Conservation (phyloP, 495 filamentous ascomycete species). For the Tuber indicum region DNA sequence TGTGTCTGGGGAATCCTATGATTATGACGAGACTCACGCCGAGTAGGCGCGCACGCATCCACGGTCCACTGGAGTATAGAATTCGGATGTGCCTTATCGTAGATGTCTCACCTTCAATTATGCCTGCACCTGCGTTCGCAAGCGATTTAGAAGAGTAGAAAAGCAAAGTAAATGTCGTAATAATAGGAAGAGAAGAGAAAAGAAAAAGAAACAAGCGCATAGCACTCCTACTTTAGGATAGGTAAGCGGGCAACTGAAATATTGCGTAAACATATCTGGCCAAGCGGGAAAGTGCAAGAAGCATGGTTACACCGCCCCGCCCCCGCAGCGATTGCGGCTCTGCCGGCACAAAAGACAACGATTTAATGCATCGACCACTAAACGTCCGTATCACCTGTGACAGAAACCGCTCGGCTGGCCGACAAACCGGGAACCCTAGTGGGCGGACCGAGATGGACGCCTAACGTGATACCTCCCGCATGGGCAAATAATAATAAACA, state of each 20-base stretch:
- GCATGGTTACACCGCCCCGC: background rate
- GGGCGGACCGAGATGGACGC: background rate
- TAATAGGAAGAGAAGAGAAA: background rate
- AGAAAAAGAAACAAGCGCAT: background rate
- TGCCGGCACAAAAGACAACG: background rate
- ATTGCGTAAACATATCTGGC: background rate
- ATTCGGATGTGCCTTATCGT: background rate
- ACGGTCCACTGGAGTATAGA: background rate
- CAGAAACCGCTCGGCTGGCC: background rate
- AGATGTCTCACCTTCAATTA: background rate
- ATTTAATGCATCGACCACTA: background rate
- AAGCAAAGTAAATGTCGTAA: background rate
- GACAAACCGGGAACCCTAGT: background rate
- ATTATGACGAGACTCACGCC: background rate
- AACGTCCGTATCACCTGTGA: background rate
- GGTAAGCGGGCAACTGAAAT: background rate
- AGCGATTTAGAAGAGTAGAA: background rate
- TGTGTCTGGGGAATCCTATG: background rate
- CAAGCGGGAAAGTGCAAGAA: background rate
- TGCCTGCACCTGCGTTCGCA: background rate
- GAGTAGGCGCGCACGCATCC: background rate
- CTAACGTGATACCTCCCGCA: background rate
- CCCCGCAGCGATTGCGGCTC: background rate
- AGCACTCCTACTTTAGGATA: background rate
- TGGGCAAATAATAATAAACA: background rate